These are phyloP conservation scores for Talaromyces sp. DNA, from an alignment of 2,329 filamentous ascomycete genomes.

Conservation along the genomic window DNA sequence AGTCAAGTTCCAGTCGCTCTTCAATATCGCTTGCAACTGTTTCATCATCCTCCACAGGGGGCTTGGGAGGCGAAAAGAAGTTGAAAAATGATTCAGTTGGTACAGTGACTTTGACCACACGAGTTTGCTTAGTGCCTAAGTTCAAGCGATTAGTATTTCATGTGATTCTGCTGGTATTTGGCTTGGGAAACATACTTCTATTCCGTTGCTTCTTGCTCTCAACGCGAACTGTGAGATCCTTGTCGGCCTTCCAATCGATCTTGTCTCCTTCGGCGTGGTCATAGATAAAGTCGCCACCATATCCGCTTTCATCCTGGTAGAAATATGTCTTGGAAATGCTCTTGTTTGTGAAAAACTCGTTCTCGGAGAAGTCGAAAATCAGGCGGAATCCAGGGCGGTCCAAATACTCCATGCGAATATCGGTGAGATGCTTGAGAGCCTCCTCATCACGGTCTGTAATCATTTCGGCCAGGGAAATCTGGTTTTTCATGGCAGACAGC, in stretches of 20 bases:
- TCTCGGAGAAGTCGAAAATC: conserved; percentile 93
- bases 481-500: conserved; percentile 99
- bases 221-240: conserved; percentile 87
- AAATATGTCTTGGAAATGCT: conserved; percentile 96
- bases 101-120: conserved; percentile 97
- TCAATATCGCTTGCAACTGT: conserved; percentile 86
- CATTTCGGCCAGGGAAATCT: conserved; percentile 93
- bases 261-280: conserved; percentile 97
- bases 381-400: conserved; percentile 97
- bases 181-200: conserved; percentile 67
- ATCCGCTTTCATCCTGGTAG: conserved; percentile 98
- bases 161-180: neutral
- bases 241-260: conserved; percentile 91
- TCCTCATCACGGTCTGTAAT: conserved; percentile 96
- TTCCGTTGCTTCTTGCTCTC: conserved; percentile 99
- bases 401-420: conserved; percentile 98
- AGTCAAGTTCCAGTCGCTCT: conserved; percentile 95
- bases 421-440: conserved; percentile 80
- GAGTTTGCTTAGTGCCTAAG: conserved; percentile 95
- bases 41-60: conserved; percentile 63
- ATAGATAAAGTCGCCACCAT: conserved; percentile 98
- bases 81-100: conserved; percentile 98
- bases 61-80: conserved; percentile 95
- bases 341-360: conserved; percentile 97
- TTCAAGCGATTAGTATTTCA: conserved; percentile 12